Base-by-base conservation (phyloP, 2,329 filamentous ascomycete species). In the Aphanoascus verrucosus region DNA sequence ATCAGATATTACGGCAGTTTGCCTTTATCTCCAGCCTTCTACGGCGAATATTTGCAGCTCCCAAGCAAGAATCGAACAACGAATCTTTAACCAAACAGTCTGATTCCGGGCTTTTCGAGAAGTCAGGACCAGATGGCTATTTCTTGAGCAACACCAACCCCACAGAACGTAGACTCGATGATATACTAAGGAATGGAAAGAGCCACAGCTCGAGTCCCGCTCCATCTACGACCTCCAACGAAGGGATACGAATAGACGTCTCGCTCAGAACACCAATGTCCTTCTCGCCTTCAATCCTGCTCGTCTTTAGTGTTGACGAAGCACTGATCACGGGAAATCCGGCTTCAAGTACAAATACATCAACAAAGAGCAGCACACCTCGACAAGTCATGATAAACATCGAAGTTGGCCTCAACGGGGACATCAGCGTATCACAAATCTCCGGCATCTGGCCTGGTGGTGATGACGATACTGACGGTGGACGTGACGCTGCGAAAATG, bases 121-220 rank as follows among this genome's bases (percentile, higher is more conserved):
- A 41, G 34, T 28, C 55, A 37, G 49, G 52, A 40, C 50, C 32
- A 50, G 55, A 46, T 15, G 48, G 49, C 34, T 54, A 42, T 14
- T 54, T 40, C 28, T 53, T 56, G n/a, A 72, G 78, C 58, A 70
- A 78, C 51, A 62, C 67, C 23, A 65, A 71, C 38, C 62, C 65
- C 3, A 66, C 65, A 17, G 63, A 69, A 14, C 71, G 73, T 0
- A 84, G 86, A 63, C 78, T 82, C 55, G 70, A 75, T 17, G 74
- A 73, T 11, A 74, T 91, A 15, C 72, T 72, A 20, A 58, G 59
- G 20, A 19, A 41, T 11, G 48, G 28, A 8, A 28, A 35, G 11
- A 40, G 15, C 2, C 28, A n/a, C 31, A 20, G 6, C 12, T 46
- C n/a, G 8, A 12, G 20, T 19, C 5, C 20, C 7, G 31, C 49